These are phyloP conservation scores for Sugiyamaella floridensis DNA, from an alignment of 805 yeast genomes.

Conservation along the genomic window DNA sequence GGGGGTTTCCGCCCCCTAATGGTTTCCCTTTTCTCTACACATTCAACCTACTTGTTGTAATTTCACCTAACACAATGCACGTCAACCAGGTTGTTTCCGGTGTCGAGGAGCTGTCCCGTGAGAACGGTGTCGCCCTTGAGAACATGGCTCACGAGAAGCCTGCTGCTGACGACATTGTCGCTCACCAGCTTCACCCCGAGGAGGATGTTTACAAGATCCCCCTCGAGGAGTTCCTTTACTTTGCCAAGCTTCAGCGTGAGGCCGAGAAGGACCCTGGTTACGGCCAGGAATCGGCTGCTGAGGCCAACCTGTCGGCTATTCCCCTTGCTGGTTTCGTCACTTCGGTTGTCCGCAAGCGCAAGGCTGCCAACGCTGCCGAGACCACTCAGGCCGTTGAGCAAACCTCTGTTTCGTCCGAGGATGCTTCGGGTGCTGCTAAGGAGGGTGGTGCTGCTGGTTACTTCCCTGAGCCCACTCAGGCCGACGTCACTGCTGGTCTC, in stretches of 20 bases:
- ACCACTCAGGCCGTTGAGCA: not conserved
- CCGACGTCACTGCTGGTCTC: not conserved
- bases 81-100: not conserved
- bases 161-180: slow-evolving; percentile 7
- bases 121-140: slow-evolving; percentile 7
- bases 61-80: not conserved
- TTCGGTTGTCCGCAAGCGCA: not conserved
- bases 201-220: slow-evolving; percentile 12
- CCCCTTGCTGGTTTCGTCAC: slow-evolving; percentile 7
- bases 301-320: slow-evolving; percentile 10
- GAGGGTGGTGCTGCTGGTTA: not conserved
- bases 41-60: not conserved
- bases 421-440: not conserved
- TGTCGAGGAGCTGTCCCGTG: not conserved
- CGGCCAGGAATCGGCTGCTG: slow-evolving; percentile 8
- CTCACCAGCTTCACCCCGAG: slow-evolving; percentile 3
- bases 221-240: slow-evolving; percentile 20
- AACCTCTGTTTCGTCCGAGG: not conserved
- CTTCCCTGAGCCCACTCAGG: slow-evolving; percentile 1
- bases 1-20: not conserved
- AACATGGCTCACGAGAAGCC: slow-evolving; percentile 10
- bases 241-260: slow-evolving; percentile 18
- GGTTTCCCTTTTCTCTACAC: not conserved
- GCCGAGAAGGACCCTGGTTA: slow-evolving; percentile 11
- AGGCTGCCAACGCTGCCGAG: not conserved